A percentile compares a stretch with the other conserved stretches of the same genome.
These are phyloP conservation scores for Fusarium bactridioides DNA, from an alignment of 2,329 filamentous ascomycete genomes.

Conservation along the genomic window DNA sequence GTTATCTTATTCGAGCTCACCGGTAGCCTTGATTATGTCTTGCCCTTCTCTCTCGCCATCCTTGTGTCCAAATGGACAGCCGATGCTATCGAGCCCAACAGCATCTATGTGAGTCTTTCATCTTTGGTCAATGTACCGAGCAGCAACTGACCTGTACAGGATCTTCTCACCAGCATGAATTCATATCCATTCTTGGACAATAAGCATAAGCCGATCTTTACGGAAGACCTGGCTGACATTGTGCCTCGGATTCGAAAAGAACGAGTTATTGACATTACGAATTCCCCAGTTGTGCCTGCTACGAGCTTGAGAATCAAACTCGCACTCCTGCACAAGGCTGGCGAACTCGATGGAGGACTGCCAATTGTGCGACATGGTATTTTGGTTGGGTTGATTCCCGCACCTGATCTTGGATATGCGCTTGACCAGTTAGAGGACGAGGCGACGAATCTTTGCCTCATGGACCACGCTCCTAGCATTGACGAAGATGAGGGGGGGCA, in stretches of 20 bases:
- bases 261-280: constrained; percentile 87
- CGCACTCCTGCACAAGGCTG: constrained; percentile 80
- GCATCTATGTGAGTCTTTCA: constrained; percentile 76
- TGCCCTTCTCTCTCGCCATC: constrained; percentile 92
- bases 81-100: constrained; percentile 90
- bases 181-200: constrained; percentile 97
- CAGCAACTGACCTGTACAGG: constrained; percentile 55
- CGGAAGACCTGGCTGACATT: constrained; percentile 86
- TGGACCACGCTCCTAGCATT: constrained; percentile 72
- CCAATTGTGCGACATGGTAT: constrained; percentile 82
- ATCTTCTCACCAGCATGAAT: constrained; percentile 95
- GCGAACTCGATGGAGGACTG: constrained; percentile 90
- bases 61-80: constrained; percentile 98
- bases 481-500: constrained; percentile 70
- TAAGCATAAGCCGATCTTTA: constrained; percentile 91
- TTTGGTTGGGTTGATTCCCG: constrained; percentile 90
- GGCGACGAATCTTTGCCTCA: constrained; percentile 77
- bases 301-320: constrained; percentile 80
- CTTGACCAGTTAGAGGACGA: constrained; percentile 85
- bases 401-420: constrained; percentile 91
- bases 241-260: constrained; percentile 77
- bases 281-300: constrained; percentile 81
- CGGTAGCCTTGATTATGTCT: constrained; percentile 90
- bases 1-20: constrained; percentile 97
- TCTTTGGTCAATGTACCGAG: too few species aligned